phyloP scores from a whole-genome alignment of 345 rosid species.

The Arabis alpina region DNA sequence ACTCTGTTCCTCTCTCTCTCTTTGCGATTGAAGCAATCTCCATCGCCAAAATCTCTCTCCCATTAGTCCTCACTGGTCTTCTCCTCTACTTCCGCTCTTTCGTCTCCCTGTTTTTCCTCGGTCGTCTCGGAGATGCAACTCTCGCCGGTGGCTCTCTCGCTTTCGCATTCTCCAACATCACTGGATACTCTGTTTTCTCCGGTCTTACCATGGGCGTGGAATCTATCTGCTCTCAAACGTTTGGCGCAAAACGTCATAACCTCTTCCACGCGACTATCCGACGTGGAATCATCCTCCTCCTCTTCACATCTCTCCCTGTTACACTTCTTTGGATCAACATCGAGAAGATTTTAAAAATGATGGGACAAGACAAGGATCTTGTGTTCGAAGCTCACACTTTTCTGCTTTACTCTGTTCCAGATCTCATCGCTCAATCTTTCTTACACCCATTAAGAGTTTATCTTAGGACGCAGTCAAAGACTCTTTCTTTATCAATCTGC shows the following conservation, averaged over 20 bases:
- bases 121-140: constrained; percentile 67
- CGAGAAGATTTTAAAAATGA: constrained; percentile 55
- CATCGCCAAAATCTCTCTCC: constrained; percentile 62
- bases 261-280: constrained; percentile 71
- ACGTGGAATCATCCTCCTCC: constrained; percentile 65
- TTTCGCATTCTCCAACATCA: constrained; percentile 82
- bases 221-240: constrained; percentile 87
- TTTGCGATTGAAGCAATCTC: constrained; percentile 56
- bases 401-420: constrained; percentile 76
- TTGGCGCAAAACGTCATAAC: constrained; percentile 66
- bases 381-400: constrained; percentile 67
- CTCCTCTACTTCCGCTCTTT: constrained; percentile 82
- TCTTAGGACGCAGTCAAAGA: constrained; percentile 77
- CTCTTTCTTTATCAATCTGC: constrained; percentile 70
- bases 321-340: constrained; percentile 78
- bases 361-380: constrained; percentile 66
- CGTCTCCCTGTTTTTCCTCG: constrained; percentile 82
- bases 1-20: constrained; percentile 35
- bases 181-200: constrained; percentile 85
- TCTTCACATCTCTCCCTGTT: constrained; percentile 64
- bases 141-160: constrained; percentile 93
- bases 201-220: constrained; percentile 95
- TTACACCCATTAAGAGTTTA: constrained; percentile 85
- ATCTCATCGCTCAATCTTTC: constrained; percentile 77
- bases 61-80: constrained; percentile 74